Conservation (phyloP, 345 rosid species). For the Arabidopsis suecica region DNA sequence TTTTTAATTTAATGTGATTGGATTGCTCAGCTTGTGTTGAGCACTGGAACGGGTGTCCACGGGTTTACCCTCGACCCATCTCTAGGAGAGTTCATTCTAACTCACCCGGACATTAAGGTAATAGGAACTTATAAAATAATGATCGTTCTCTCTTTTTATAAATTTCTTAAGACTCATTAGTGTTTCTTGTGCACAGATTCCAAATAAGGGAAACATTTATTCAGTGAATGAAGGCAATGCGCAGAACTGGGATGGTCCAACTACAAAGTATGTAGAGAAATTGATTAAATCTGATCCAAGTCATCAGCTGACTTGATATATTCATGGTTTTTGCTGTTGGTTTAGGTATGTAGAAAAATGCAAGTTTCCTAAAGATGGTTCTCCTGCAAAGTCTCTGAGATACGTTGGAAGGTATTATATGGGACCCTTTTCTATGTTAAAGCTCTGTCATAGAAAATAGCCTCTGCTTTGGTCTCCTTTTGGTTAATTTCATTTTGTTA, state of each 20-base stretch:
- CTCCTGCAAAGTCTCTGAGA: slow-evolving; percentile 86
- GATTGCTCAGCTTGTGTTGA: slow-evolving; percentile 76
- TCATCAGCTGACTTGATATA: background rate
- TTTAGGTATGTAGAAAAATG: slow-evolving; percentile 87
- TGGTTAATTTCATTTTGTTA: slow-evolving; percentile 14
- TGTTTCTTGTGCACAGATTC: slow-evolving; percentile 63
- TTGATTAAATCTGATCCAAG: background rate
- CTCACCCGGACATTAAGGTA: slow-evolving; percentile 97
- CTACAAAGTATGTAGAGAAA: slow-evolving; percentile 65
- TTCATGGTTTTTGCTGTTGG: background rate
- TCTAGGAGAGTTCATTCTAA: slow-evolving; percentile 95
- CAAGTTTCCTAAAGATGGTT: slow-evolving; percentile 95
- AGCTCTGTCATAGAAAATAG: background rate
- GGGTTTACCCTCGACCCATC: slow-evolving; percentile 99
- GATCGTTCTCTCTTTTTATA: slow-evolving; percentile 8
- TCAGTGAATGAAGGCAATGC: slow-evolving; percentile 99
- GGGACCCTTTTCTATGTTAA: slow-evolving; percentile 5
- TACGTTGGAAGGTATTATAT: slow-evolving; percentile 83
- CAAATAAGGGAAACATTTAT: slow-evolving; percentile 90
- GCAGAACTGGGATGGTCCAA: slow-evolving; percentile 94
- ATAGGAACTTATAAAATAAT: background rate
- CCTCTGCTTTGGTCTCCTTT: background rate
- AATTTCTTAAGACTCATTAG: slow-evolving; percentile 15
- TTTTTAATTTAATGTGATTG: slow-evolving; percentile 3
- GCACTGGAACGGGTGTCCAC: slow-evolving; percentile 90